These are phyloP conservation scores for Talaromyces atroroseus DNA, from an alignment of 2,329 filamentous ascomycete species.

Conservation along the genomic window DNA sequence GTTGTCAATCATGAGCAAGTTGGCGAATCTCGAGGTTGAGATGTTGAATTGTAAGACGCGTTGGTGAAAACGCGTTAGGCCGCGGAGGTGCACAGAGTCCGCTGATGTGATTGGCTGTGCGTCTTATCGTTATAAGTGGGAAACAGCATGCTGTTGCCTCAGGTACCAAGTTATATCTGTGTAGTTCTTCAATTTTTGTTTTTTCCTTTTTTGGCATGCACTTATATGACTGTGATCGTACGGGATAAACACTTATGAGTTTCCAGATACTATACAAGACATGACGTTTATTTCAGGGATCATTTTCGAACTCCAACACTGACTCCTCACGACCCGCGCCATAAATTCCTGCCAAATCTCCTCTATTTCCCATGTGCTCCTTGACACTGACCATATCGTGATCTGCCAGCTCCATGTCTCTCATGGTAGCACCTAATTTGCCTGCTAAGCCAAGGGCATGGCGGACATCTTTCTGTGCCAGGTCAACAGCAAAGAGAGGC, in stretches of 20 bases:
- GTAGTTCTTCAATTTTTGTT: background rate
- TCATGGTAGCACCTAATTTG: conserved; percentile 56
- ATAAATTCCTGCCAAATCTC: conserved; percentile 78
- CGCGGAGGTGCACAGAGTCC: background rate
- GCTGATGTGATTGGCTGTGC: background rate
- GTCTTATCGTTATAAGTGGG: conserved; percentile 1
- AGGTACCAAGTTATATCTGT: background rate
- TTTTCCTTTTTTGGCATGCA: background rate
- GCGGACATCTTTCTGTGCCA: conserved; percentile 74
- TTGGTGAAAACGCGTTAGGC: conserved; percentile 8
- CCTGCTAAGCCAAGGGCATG: conserved; percentile 67
- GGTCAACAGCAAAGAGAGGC: conserved; percentile 73
- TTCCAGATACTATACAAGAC: no score
- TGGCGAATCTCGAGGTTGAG: conserved; percentile 20
- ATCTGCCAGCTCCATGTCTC: conserved; percentile 61
- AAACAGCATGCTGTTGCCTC: background rate
- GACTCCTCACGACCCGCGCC: conserved; percentile 69
- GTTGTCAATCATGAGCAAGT: conserved; percentile 16
- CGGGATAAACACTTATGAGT: no score
- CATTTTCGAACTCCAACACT: conserved; percentile 45
- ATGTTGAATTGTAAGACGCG: conserved; percentile 14
- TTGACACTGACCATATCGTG: conserved; percentile 64
- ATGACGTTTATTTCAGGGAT: no score
- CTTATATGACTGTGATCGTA: no score
- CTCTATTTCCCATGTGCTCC: conserved; percentile 61